phyloP scores from a whole-genome alignment of 1,284 basidiomycete species.

The Leccinum huronense region DNA sequence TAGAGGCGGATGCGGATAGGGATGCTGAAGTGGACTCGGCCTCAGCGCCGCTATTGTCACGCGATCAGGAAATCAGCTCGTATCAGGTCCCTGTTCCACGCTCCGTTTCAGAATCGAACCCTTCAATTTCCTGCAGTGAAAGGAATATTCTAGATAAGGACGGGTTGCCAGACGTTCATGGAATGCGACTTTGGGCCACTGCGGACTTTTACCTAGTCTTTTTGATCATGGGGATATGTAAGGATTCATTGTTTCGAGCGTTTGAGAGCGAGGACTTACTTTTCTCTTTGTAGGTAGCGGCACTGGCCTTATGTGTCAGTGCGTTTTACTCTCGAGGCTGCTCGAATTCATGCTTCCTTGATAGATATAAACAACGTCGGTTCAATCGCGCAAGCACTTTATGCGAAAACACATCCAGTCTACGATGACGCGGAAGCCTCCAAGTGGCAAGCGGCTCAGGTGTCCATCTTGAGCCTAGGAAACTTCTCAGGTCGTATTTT shows the following conservation, averaged over 20 bases:
- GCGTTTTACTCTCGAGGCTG: not conserved
- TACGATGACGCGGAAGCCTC: conserved; percentile 69
- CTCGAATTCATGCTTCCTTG: not conserved
- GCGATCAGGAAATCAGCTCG: conserved; percentile 8
- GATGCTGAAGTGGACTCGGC: conserved; percentile 10
- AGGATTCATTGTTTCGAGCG: conserved; percentile 30
- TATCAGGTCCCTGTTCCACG: conserved; percentile 12
- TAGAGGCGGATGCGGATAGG: conserved; percentile 21
- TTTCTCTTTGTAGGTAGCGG: conserved; percentile 63
- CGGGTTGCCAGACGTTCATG: conserved; percentile 45
- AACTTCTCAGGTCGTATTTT: conserved; percentile 82
- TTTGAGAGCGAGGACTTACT: conserved; percentile 1
- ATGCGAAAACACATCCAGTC: conserved; percentile 58
- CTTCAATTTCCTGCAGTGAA: conserved; percentile 9
- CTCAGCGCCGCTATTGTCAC: conserved; percentile 21
- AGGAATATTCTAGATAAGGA: conserved; percentile 17
- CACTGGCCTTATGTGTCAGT: conserved; percentile 84
- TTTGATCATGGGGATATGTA: conserved; percentile 65
- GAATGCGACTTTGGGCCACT: conserved; percentile 45
- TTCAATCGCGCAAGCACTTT: conserved; percentile 86
- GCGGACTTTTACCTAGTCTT: conserved; percentile 78
- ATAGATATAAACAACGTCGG: conserved; percentile 93
- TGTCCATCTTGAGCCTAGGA: conserved; percentile 81
- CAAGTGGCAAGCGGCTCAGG: conserved; percentile 82
- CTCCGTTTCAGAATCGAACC: conserved; percentile 19